phyloP scores from a whole-genome alignment of 2,329 filamentous ascomycete genomes.

The Thermomyces lanuginosus region DNA sequence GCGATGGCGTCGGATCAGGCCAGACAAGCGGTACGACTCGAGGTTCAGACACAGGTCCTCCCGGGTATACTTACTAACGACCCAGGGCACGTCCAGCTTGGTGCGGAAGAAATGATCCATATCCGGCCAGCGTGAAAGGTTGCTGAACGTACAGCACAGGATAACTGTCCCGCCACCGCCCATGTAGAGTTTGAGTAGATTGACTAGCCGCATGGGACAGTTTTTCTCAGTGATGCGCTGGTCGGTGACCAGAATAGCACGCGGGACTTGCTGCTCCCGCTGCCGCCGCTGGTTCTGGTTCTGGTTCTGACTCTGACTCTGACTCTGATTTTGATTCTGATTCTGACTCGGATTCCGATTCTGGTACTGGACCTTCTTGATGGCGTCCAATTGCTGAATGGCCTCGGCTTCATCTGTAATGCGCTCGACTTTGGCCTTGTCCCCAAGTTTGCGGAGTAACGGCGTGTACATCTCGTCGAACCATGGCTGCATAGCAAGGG shows the following conservation, averaged over 20 bases:
- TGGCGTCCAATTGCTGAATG: neutral
- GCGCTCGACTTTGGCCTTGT: neutral
- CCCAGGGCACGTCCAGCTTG: constrained; percentile 11
- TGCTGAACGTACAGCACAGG: constrained; percentile 13
- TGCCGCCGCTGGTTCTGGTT: constrained; percentile 12
- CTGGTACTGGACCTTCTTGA: constrained; percentile 1
- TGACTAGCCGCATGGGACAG: constrained; percentile 9
- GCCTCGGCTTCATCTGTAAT: neutral
- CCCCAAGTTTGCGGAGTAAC: constrained; percentile 1
- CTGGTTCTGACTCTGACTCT: constrained; percentile 9
- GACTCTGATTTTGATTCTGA: constrained; percentile 17
- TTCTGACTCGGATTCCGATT: constrained; percentile 23
- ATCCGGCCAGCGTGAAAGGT: constrained; percentile 8
- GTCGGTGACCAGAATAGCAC: constrained; percentile 14
- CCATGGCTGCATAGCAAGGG: neutral
- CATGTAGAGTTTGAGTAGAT: constrained; percentile 11
- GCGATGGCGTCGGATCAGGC: too few relatives aligned
- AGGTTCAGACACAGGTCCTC: constrained; percentile 10
- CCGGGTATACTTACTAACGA: constrained; percentile 10
- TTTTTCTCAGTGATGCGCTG: constrained; percentile 8
- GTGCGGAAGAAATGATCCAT: constrained; percentile 11
- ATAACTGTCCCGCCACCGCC: constrained; percentile 12
- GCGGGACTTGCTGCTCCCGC: too few relatives aligned
- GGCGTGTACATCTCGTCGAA: constrained; percentile 3
- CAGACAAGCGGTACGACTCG: too few relatives aligned